Evolutionary conservation across 352 stramenopile species (phyloP).

Genomic region (Elongisporangium undulatum): DNA sequence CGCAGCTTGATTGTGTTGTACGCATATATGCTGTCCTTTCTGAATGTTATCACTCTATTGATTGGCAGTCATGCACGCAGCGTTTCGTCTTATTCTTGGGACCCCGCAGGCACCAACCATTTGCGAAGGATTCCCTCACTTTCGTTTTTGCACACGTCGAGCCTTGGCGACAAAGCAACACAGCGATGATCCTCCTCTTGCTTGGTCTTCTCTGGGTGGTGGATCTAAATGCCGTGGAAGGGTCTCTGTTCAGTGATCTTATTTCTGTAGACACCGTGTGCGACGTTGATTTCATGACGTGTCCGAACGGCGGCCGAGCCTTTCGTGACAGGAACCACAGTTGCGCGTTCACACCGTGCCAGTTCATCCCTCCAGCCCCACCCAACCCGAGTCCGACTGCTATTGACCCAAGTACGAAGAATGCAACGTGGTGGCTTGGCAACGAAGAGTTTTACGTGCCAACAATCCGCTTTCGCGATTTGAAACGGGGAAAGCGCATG

Average conservation of each 20-base stretch:
- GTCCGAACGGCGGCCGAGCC: constrained; percentile 27
- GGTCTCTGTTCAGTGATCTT: constrained; percentile 16
- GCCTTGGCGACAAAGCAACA: background rate
- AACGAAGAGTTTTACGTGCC: constrained; percentile 36
- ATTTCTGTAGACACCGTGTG: constrained; percentile 27
- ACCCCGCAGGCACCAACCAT: background rate
- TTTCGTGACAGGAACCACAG: constrained; percentile 28
- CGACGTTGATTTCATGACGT: constrained; percentile 28
- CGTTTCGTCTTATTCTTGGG: background rate
- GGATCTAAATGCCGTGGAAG: constrained; percentile 45
- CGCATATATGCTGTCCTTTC: background rate
- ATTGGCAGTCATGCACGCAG: background rate
- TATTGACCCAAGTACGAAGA: constrained; percentile 9
- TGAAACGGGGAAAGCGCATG: constrained; percentile 15
- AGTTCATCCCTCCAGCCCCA: constrained; percentile 15
- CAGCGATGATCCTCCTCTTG: constrained; percentile 1
- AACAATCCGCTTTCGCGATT: constrained; percentile 9
- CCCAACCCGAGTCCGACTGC: constrained; percentile 2
- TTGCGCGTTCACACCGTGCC: constrained; percentile 43
- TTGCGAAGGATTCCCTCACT: background rate
- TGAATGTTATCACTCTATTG: background rate
- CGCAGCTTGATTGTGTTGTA: background rate
- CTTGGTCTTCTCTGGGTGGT: constrained; percentile 8
- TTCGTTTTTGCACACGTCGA: background rate
- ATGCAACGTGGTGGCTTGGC: constrained; percentile 24